phyloP scores from a whole-genome alignment of 305 asterid species.

The Solanum hybrid region DNA sequence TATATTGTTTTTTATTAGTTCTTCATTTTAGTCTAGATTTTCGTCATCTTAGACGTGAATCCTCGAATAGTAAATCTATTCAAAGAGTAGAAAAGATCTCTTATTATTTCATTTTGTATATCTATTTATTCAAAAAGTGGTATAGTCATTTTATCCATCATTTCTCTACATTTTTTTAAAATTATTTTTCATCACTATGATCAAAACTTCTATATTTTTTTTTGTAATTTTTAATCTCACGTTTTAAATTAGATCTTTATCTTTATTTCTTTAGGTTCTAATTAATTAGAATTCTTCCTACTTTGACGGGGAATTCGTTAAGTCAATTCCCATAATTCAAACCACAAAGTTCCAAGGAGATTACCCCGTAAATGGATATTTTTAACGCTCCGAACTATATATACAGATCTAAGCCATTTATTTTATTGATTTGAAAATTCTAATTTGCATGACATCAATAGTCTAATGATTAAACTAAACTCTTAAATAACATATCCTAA shows the following conservation, averaged over 20 bases:
- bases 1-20: no score
- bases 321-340: neutral
- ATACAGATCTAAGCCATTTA: neutral
- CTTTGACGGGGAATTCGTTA: neutral
- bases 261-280: no score
- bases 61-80: no score
- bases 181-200: neutral
- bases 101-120: no score
- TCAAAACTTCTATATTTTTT: neutral
- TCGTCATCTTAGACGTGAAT: neutral
- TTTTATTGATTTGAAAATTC: neutral
- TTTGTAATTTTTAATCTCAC: neutral
- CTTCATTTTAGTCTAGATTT: no score
- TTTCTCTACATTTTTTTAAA: neutral
- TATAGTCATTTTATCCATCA: neutral
- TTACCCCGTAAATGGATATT: neutral
- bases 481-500: neutral
- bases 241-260: no score
- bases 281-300: neutral
- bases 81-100: neutral
- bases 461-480: neutral
- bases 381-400: neutral
- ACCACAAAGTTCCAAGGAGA: no score
- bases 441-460: neutral
- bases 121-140: neutral